Evolutionary conservation across 768 basidiomycete species (phyloP), one percentile per base, ranked within the genome.

Genomic region (Rhizopogon salebrosus): DNA sequence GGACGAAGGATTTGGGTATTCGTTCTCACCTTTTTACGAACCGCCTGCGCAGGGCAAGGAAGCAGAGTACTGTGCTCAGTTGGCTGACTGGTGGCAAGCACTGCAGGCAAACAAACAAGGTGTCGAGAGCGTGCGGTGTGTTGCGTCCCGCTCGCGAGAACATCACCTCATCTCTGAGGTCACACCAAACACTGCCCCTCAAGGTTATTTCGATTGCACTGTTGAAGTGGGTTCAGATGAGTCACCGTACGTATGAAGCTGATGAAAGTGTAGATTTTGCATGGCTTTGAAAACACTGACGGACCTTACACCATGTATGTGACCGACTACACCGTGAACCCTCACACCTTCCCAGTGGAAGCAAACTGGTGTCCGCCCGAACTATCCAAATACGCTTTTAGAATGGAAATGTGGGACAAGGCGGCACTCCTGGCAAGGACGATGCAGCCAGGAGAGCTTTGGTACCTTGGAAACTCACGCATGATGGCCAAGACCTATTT

Each of bases 251-350:
- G 14, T 10, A 3, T 10, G 8, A 48, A 22, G 9, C 42, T 26
- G 22, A 13, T 37, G 26, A 14, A 38, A 14, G 24, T 34, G 10
- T 51, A 87, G 85, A 71, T 87, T 18, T 53, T 86, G 9, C 64
- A 76, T 48, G 75, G 69, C 8, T 70, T 75, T 45, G 43, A 54
- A 34, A 76, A 72, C 53, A 60, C 69, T n/a, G 65, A 68, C 34
- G 64, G 58, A 6, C 68, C 75, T 2, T 73, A 75, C 53, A 75
- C 66, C 27, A 54, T 87, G 11, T 85, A 80, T 62, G 82, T 85
- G 48, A 87, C 86, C 1, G 86, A 88, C 58, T 87, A 85, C 60
- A 84, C 85, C 6, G 57, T 55, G 38, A 81, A 80, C 50, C 43
- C 66, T 4, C 54, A 57, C 6, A 59, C 73, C 39, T 52, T 51